Conservation (phyloP, 2,329 filamentous ascomycete species). For the Stachybotrys echinatus region DNA sequence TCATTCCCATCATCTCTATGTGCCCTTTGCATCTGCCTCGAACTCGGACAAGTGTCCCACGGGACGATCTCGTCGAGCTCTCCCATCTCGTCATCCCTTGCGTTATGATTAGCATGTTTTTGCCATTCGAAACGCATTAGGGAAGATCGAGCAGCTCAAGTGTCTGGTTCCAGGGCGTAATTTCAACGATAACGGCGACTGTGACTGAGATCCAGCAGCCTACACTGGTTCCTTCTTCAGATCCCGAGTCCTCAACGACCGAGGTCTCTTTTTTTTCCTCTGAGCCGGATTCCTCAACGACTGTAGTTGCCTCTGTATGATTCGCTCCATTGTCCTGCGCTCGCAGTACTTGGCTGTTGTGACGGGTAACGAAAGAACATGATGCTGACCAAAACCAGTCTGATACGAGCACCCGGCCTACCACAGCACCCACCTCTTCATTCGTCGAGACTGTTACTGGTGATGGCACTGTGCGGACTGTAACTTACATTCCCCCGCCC, state of each 20-base stretch:
- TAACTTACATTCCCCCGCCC: constrained; percentile 45
- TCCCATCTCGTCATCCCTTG: constrained; percentile 4
- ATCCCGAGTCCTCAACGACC: constrained; percentile 19
- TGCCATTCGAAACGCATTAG: constrained; percentile 7
- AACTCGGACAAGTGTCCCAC: neutral
- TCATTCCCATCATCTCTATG: too few relatives aligned
- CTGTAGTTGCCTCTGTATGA: constrained; percentile 34
- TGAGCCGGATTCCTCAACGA: constrained; percentile 16
- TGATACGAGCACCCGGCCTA: constrained; percentile 8
- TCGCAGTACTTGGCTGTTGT: neutral
- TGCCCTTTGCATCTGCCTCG: too few relatives aligned
- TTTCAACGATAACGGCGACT: constrained; percentile 20
- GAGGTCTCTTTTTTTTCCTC: constrained; percentile 20
- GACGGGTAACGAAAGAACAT: neutral
- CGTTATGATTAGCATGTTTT: constrained; percentile 3
- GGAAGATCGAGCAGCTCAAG: constrained; percentile 21
- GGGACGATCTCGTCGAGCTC: neutral
- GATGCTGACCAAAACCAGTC: constrained; percentile 12
- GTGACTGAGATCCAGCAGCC: constrained; percentile 30
- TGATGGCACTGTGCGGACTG: constrained; percentile 47
- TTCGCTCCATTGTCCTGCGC: constrained; percentile 9
- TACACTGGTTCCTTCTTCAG: constrained; percentile 11
- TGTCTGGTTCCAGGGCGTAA: constrained; percentile 19
- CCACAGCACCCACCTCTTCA: constrained; percentile 26
- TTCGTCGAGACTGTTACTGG: constrained; percentile 48